Evolutionary conservation across 768 basidiomycete genomes (phyloP), one percentile per base, ranked within the genome.

Genomic region (Podaxis carcinomalis): DNA sequence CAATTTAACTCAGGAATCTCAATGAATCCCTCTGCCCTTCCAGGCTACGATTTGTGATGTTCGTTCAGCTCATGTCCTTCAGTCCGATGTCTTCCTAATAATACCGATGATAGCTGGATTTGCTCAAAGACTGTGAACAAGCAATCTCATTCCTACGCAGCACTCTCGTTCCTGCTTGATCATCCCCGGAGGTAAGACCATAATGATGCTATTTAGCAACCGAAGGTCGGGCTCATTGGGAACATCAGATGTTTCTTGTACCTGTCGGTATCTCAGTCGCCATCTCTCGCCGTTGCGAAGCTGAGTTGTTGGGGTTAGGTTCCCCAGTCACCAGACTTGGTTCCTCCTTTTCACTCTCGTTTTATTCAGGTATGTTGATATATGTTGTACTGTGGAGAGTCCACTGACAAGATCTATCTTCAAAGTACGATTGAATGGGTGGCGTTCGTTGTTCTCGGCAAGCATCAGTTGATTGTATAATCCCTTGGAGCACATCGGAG

Each of bases 291-390:
- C 19, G 23, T 32, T 35, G 16, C 16, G 36, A 9, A 27, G 19
- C 14, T 42, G 32, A 54, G 32, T 9, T 32, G 47, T 23, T 19
- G 55, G 14, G 4, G 21, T 13, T 46, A 81, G 80, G 27, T 90
- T 91, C 64, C 88, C 88, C 0, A 83, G 84, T 32, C 88, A 89
- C 61, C 89, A 90, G 67, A 90, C 88, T 2, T 89, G 88, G 86
- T 88, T 89, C 62, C 74, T 92, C 6, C 66, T 84, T 1, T 76
- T 86, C 9, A 78, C 81, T 49, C 75, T 90, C 40, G 64, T 83
- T 7, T 50, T 73, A 5, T 79, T 90, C 67, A 87, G 83, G 87
- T 88, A 57, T 21, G 76, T 63, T 39, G 7, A 46, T 47, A 5
- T 42, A 37, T 53, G 52, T 14, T 50, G 28, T 28, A 44, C n/a